These are phyloP conservation scores for Pichia pseudocactophila DNA, from an alignment of 805 yeast species.

Conservation along the genomic window DNA sequence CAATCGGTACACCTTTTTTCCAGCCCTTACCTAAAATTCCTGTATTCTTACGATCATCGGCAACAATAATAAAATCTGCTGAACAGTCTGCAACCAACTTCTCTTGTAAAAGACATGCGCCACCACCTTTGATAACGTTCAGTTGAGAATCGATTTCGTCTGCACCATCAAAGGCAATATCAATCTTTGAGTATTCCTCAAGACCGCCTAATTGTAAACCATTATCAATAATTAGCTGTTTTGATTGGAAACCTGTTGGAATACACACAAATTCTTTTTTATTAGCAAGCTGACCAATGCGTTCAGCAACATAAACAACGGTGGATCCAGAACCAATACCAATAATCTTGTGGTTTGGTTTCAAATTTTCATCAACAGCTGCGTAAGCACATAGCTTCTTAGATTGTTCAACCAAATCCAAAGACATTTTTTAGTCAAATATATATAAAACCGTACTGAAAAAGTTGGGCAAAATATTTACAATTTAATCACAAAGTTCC, in stretches of 20 bases:
- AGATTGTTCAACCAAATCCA: conserved; percentile 57
- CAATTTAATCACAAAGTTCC: too few relatives aligned
- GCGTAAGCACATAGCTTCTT: conserved; percentile 82
- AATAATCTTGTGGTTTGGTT: conserved; percentile 56
- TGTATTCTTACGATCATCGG: conserved; percentile 83
- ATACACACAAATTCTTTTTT: conserved; percentile 62
- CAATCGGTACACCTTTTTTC: conserved; percentile 92
- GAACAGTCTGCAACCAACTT: conserved; percentile 84
- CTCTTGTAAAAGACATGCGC: conserved; percentile 96
- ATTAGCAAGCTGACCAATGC: conserved; percentile 62
- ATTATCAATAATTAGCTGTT: conserved; percentile 72
- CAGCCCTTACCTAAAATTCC: conserved; percentile 67
- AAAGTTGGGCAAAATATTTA: too few relatives aligned
- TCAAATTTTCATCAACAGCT: conserved; percentile 86
- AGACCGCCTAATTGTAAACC: conserved; percentile 71
- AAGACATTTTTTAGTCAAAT: conserved; percentile 3
- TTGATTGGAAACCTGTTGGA: conserved; percentile 96
- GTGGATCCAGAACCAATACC: conserved; percentile 98
- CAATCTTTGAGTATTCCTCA: conserved; percentile 75
- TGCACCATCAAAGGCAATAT: conserved; percentile 96
- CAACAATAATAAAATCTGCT: conserved; percentile 72
- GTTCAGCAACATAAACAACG: conserved; percentile 93
- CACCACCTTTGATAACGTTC: conserved; percentile 96
- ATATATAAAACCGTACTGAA: too few relatives aligned
- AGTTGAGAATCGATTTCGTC: conserved; percentile 83